Conservation (phyloP, 192 early-diverging fungal genomes). For the Gryganskiella cystojenkinii region DNA sequence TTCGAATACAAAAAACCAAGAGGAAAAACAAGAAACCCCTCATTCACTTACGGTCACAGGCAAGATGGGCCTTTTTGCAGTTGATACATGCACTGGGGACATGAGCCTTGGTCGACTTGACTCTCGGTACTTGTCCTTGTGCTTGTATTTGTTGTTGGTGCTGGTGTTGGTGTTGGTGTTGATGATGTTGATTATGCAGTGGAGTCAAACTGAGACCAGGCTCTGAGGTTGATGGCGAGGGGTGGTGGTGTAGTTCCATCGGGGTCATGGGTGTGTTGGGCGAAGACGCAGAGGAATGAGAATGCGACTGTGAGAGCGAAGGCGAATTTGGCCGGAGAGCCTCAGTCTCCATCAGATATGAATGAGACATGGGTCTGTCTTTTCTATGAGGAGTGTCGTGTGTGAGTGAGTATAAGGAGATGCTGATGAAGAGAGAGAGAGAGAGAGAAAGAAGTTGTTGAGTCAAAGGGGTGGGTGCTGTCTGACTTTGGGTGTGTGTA, state of each 20-base stretch:
- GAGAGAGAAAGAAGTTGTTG: slow-evolving; percentile 4
- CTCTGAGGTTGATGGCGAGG: background rate
- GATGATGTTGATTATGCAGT: slow-evolving; percentile 24
- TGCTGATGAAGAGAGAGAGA: slow-evolving; percentile 7
- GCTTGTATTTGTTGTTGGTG: too few species aligned
- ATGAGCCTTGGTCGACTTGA: slow-evolving; percentile 70
- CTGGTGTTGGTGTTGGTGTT: too few species aligned
- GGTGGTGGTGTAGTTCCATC: background rate
- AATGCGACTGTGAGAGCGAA: slow-evolving; percentile 18
- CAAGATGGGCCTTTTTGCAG: slow-evolving; percentile 89
- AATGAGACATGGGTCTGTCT: slow-evolving; percentile 20
- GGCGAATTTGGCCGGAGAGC: slow-evolving; percentile 29
- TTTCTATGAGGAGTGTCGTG: background rate
- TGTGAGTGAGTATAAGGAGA: background rate
- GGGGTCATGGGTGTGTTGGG: background rate
- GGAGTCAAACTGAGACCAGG: slow-evolving; percentile 3
- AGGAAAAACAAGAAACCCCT: background rate
- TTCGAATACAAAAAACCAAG: background rate
- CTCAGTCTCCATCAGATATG: slow-evolving; percentile 48
- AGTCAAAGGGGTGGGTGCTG: background rate
- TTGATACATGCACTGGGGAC: slow-evolving; percentile 91
- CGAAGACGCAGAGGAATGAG: slow-evolving; percentile 9
- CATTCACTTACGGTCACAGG: slow-evolving; percentile 79
- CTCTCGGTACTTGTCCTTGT: slow-evolving; percentile 16
- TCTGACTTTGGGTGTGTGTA: background rate